Base-by-base conservation (phyloP, 345 rosid genomes). In the Eucalyptus sp. region DNA sequence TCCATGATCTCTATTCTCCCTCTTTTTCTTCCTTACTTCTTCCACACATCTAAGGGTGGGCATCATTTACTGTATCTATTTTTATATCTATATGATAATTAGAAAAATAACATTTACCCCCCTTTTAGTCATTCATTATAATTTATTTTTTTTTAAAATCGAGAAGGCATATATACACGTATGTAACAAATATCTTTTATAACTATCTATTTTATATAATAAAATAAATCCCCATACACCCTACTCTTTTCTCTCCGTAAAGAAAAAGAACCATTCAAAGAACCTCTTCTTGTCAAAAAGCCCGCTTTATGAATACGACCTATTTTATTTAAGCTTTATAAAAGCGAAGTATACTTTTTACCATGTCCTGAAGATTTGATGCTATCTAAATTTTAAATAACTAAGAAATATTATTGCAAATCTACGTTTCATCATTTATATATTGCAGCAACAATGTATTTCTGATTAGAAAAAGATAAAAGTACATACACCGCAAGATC, bases 361-460 rank as follows among this genome's bases (percentile, higher is more conserved):
- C 6, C 0, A 10, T 16, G 5, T 31, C 79, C 37, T 66, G 22
- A 8, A 31, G 37, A 64, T 64, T n/a, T 64, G 3, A 16, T 66
- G 41, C 33, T 1, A 8, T 31, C 16, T 31, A 31, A 31, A 31
- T 66, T 66, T 66, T 31, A 66, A 31, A 4, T 31, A 31, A 33
- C 2, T 71, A 71, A 33, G 8, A 71, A 68, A 37, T 18, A 37
- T 71, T 5, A 71, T 12, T 71, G 81, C 44, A 18, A 71, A 71
- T 71, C 13, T 37, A 71, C 8, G 18, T 71, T 37, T 71, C 7
- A 37, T 71, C 8, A 71, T 18, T 71, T 37, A 18, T 20, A 37
- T 5, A 13, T 68, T 0, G 2, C 7, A 9, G 0, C 1, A 0
- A 17, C 0, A 33, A 33, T 0, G 2, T 33, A 18, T 9, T 68